Evolutionary conservation across 2,329 filamentous ascomycete genomes (phyloP).

Genomic region (Colletotrichum navitas): DNA sequence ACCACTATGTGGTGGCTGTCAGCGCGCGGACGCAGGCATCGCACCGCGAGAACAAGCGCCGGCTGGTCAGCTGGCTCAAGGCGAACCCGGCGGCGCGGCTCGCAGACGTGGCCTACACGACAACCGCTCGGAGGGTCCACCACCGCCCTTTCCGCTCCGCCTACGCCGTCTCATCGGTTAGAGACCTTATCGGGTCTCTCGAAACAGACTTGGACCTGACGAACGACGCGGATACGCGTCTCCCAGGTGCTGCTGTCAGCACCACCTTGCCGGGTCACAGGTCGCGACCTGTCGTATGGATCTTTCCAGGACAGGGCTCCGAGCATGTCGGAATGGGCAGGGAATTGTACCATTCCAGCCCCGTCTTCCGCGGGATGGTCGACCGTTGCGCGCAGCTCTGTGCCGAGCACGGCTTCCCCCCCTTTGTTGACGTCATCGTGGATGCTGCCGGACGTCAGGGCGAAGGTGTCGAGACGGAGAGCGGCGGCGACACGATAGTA

Average conservation of each 20-base stretch:
- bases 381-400: background rate
- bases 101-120: background rate
- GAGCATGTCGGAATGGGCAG: background rate
- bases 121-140: slow-evolving; percentile 56
- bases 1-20: background rate
- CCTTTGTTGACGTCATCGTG: background rate
- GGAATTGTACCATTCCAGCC: background rate
- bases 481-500: too few species aligned
- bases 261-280: too few species aligned
- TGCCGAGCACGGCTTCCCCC: background rate
- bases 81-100: background rate
- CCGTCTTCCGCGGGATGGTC: background rate
- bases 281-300: background rate
- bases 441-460: background rate
- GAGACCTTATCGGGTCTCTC: background rate
- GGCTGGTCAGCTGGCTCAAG: background rate
- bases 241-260: background rate
- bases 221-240: too few species aligned
- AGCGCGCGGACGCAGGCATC: background rate
- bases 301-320: background rate
- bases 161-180: slow-evolving; percentile 20
- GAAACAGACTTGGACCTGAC: background rate
- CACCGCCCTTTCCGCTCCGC: slow-evolving; percentile 40
- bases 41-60: background rate
- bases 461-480: background rate